Conservation (phyloP, 495 filamentous ascomycete genomes). For the Aeminium ludgeri region DNA sequence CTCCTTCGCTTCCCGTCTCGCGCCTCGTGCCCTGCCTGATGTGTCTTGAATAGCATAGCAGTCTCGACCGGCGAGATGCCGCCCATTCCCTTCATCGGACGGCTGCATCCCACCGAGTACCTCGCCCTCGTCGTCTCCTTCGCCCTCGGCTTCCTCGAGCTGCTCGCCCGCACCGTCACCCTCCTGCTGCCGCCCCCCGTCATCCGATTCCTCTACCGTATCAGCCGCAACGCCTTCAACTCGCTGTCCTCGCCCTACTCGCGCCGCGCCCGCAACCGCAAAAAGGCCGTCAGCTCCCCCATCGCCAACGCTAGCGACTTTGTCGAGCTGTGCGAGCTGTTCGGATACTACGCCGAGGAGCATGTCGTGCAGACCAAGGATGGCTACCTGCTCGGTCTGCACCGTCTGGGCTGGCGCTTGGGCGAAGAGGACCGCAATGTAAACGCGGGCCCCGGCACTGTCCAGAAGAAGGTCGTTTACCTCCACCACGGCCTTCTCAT, state of each 20-base stretch:
- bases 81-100: conserved; percentile 60
- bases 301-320: conserved; percentile 66
- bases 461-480: conserved; percentile 78
- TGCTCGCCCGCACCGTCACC: conserved; percentile 69
- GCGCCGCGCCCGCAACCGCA: conserved; percentile 41
- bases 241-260: conserved; percentile 51
- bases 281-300: conserved; percentile 29
- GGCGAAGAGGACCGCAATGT: conserved; percentile 60
- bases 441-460: conserved; percentile 47
- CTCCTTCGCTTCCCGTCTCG: too few relatives aligned
- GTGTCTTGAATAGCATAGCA: too few relatives aligned
- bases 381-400: conserved; percentile 83
- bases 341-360: conserved; percentile 84
- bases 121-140: conserved; percentile 69
- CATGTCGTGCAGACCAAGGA: conserved; percentile 89
- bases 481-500: conserved; percentile 92
- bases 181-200: conserved; percentile 68
- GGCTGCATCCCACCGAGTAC: conserved; percentile 66
- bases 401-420: conserved; percentile 65
- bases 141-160: conserved; percentile 62
- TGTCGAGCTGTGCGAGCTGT: conserved; percentile 73
- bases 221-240: conserved; percentile 72
- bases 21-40: too few relatives aligned
- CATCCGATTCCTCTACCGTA: conserved; percentile 64
- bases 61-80: too few relatives aligned